phyloP scores from a whole-genome alignment of 306 rosid species.

The Castanospermum australe region DNA sequence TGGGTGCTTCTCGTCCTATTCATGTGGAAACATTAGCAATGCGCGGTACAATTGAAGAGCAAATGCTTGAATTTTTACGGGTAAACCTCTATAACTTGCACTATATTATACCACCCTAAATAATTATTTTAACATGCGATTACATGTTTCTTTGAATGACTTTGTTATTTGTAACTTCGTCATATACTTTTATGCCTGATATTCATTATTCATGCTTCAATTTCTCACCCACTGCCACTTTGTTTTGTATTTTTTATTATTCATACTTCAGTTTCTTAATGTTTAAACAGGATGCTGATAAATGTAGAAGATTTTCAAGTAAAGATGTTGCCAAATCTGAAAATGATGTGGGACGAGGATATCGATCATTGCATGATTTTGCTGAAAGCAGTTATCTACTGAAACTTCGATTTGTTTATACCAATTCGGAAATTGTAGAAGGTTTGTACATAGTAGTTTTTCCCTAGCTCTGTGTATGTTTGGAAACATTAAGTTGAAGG shows the following conservation, averaged over 20 bases:
- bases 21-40: slow-evolving; percentile 91
- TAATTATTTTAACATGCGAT: background rate
- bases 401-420: slow-evolving; percentile 66
- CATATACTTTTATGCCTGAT: background rate
- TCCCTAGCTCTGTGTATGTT: background rate
- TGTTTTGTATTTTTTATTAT: background rate
- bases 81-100: slow-evolving; percentile 37
- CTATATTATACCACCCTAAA: background rate
- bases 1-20: slow-evolving; percentile 97
- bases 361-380: slow-evolving; percentile 84
- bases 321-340: slow-evolving; percentile 55
- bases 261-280: slow-evolving; percentile 19
- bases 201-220: no score
- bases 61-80: slow-evolving; percentile 83
- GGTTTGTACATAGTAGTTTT: slow-evolving; percentile 35
- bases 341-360: slow-evolving; percentile 60
- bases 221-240: background rate
- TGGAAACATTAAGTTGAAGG: background rate
- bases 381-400: slow-evolving; percentile 80
- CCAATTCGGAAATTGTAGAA: slow-evolving; percentile 37
- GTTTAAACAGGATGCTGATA: slow-evolving; percentile 66
- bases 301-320: slow-evolving; percentile 51
- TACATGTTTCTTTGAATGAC: background rate
- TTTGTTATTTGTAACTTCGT: background rate
- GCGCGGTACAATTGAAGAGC: slow-evolving; percentile 96